A percentile compares a stretch with the other conserved stretches of the same genome.
Evolutionary conservation across 495 filamentous ascomycete species (phyloP).

Genomic region (Articulospora tetracladia): DNA sequence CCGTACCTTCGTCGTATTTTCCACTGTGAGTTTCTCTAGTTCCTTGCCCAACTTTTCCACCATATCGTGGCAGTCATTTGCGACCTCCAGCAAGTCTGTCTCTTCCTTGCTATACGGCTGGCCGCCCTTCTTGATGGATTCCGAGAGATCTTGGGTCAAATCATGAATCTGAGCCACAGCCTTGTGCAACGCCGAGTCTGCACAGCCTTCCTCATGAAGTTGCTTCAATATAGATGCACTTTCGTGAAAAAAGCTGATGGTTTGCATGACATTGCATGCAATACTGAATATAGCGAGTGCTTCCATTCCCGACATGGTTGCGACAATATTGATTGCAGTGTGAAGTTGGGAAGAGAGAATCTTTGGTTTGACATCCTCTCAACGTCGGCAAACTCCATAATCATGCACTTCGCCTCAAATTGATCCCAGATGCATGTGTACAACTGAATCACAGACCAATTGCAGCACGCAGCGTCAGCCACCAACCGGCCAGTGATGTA

Average conservation of each 20-base stretch:
- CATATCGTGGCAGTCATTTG: not conserved
- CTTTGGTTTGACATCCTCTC: too few relatives aligned
- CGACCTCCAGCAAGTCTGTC: not conserved
- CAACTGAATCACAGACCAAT: too few relatives aligned
- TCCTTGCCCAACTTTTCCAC: not conserved
- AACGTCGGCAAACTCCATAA: too few relatives aligned
- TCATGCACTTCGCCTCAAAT: too few relatives aligned
- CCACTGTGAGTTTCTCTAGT: not conserved
- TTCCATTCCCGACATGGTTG: slow-evolving; percentile 1
- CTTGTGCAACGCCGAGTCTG: not conserved
- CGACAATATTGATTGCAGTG: too few relatives aligned
- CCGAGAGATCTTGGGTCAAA: not conserved
- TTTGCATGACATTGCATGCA: slow-evolving; percentile 8
- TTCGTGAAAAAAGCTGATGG: slow-evolving; percentile 4
- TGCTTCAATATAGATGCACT: not conserved
- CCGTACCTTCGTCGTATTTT: not conserved
- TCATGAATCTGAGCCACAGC: not conserved
- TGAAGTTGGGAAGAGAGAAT: too few relatives aligned
- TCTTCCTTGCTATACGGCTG: not conserved
- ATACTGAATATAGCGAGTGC: not conserved
- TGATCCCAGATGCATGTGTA: too few relatives aligned
- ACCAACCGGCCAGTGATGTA: too few relatives aligned
- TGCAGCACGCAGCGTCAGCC: too few relatives aligned
- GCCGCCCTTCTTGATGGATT: not conserved
- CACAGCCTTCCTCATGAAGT: not conserved